phyloP scores from a whole-genome alignment of 1,139 yeast genomes.

The Debaryomycetaceae sp. region DNA sequence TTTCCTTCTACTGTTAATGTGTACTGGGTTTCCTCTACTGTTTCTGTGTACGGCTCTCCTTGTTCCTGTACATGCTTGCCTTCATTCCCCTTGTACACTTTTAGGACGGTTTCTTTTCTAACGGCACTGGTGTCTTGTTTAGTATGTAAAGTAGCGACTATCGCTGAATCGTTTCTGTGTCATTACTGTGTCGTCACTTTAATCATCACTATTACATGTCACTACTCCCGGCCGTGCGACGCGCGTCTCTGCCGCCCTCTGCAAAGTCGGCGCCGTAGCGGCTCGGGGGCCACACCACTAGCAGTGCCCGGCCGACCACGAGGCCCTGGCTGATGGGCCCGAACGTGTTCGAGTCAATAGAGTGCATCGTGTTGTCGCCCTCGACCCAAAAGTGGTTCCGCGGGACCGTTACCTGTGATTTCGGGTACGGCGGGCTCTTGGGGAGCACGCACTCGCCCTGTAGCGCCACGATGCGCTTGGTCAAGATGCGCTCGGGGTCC shows the following conservation, averaged over 20 bases:
- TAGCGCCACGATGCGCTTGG: slow-evolving; percentile 67
- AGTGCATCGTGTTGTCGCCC: slow-evolving; percentile 79
- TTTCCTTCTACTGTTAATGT: too few relatives aligned
- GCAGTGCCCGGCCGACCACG: slow-evolving; percentile 61
- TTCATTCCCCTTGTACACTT: too few relatives aligned
- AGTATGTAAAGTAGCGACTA: too few relatives aligned
- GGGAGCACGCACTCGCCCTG: slow-evolving; percentile 62
- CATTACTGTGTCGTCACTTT: too few relatives aligned
- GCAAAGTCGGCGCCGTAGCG: slow-evolving; percentile 37
- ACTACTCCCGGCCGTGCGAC: too few relatives aligned
- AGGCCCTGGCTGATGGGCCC: slow-evolving; percentile 80
- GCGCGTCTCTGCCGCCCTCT: slow-evolving; percentile 28
- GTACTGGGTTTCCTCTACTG: too few relatives aligned
- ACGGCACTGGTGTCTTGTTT: too few relatives aligned
- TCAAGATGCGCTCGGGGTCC: slow-evolving; percentile 60
- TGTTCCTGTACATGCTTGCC: too few relatives aligned
- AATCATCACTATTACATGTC: too few relatives aligned
- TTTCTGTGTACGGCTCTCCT: too few relatives aligned
- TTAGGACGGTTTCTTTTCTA: too few relatives aligned
- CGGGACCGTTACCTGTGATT: slow-evolving; percentile 51
- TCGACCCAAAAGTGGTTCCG: slow-evolving; percentile 87
- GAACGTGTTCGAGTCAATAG: slow-evolving; percentile 72
- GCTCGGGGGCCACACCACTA: slow-evolving; percentile 56
- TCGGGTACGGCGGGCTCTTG: slow-evolving; percentile 52
- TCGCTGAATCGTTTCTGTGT: too few relatives aligned